Conservation (phyloP, 1,284 basidiomycete genomes). For the Ceratobasidium sp. region DNA sequence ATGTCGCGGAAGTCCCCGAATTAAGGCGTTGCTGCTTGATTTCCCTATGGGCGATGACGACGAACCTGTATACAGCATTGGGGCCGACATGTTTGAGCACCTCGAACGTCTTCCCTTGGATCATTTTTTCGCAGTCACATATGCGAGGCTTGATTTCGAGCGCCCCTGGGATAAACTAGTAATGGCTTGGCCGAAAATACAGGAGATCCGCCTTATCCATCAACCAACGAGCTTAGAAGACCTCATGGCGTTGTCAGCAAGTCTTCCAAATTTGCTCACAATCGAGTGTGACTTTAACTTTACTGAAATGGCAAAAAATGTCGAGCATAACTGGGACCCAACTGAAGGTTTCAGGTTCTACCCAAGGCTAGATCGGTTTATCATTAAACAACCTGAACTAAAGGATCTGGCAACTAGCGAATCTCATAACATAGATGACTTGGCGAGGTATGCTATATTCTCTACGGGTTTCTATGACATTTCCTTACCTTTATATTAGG, state of each 20-base stretch:
- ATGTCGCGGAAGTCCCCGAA: neutral
- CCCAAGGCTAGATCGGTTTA: neutral
- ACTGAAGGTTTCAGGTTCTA: neutral
- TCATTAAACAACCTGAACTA: neutral
- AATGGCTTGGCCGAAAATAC: neutral
- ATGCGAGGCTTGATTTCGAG: neutral
- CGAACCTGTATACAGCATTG: neutral
- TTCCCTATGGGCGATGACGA: neutral
- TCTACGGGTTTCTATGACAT: no score
- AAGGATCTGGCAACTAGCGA: neutral
- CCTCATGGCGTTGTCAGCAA: neutral
- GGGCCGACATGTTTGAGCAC: neutral
- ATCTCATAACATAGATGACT: neutral
- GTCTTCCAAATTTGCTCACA: neutral
- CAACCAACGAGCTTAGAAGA: neutral
- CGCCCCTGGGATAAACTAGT: neutral
- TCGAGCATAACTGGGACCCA: neutral
- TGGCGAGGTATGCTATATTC: neutral
- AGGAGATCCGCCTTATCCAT: neutral
- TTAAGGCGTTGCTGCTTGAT: neutral
- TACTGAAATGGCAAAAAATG: neutral
- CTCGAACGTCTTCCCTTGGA: neutral
- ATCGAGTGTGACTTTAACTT: neutral
- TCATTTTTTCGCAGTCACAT: neutral
- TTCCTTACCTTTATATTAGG: no score